Conservation (phyloP, 345 rosid species). For the Reutealis trisperma region DNA sequence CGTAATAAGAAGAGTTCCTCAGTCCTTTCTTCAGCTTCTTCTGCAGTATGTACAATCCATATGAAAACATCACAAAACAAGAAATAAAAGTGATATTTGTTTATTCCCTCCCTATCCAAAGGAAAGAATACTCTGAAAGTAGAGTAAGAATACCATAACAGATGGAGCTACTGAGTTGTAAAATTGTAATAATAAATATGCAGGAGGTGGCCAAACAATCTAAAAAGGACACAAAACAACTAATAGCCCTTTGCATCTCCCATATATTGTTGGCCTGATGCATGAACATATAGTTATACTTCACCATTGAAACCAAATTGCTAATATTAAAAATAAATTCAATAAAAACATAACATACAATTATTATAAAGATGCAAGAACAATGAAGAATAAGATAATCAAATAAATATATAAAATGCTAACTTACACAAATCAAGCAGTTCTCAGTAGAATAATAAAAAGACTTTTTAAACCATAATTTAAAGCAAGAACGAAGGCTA, state of each 20-base stretch:
- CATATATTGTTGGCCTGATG: not conserved
- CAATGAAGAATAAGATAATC: not conserved
- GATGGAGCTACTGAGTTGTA: not conserved
- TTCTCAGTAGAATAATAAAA: not conserved
- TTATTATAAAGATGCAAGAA: not conserved
- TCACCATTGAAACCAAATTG: not conserved
- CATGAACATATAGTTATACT: not conserved
- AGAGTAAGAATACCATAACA: not conserved
- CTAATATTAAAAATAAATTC: not conserved
- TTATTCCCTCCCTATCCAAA: too few species aligned
- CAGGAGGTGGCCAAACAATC: not conserved
- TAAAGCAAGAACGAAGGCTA: constrained; percentile 11
- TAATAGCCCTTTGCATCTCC: not conserved
- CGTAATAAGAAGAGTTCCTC: not conserved
- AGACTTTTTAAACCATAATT: not conserved
- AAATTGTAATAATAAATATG: constrained; percentile 4
- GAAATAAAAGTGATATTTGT: not conserved
- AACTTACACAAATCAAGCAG: not conserved
- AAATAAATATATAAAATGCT: not conserved
- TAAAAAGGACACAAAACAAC: not conserved
- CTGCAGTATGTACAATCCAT: not conserved
- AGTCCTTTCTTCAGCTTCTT: not conserved
- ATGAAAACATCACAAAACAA: not conserved
- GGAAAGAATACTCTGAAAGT: not conserved
- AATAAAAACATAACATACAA: not conserved